phyloP scores from a whole-genome alignment of 805 yeast species.

The Ogataea pini region DNA sequence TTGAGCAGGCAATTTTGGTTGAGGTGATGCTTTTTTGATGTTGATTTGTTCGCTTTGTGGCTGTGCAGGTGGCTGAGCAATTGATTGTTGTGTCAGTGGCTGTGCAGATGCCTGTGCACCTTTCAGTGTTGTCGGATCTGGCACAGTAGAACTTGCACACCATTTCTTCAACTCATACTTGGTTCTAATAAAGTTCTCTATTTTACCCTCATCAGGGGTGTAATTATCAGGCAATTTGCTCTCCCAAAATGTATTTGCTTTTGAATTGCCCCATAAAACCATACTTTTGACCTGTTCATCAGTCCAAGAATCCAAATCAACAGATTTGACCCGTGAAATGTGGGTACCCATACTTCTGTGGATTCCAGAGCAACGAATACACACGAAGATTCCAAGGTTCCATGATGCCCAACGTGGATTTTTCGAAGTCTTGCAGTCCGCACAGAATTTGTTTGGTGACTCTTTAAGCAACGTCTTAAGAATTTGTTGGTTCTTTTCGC shows the following conservation, averaged over 20 bases:
- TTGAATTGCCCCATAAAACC: conserved; percentile 82
- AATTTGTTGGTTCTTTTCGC: conserved; percentile 64
- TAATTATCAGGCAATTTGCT: conserved; percentile 66
- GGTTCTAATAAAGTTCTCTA: conserved; percentile 87
- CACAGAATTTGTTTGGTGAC: conserved; percentile 75
- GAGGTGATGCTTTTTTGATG: not conserved
- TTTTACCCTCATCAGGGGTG: conserved; percentile 78
- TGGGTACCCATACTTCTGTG: conserved; percentile 96
- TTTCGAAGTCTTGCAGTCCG: conserved; percentile 84
- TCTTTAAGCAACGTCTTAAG: conserved; percentile 75
- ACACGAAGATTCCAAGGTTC: conserved; percentile 89
- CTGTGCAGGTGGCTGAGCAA: not conserved
- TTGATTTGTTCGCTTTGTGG: not conserved
- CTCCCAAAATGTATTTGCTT: conserved; percentile 86
- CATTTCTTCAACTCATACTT: conserved; percentile 91
- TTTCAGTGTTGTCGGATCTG: conserved; percentile 54
- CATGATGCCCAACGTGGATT: conserved; percentile 99
- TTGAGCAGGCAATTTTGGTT: not conserved
- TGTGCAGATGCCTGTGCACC: not conserved
- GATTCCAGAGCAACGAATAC: conserved; percentile 94
- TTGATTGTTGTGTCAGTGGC: not conserved
- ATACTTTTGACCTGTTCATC: conserved; percentile 84
- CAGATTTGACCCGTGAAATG: conserved; percentile 87
- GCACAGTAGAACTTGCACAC: conserved; percentile 58
- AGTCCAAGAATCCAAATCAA: conserved; percentile 95